Evolutionary conservation across 2,329 filamentous ascomycete genomes (phyloP).

Genomic region (Fusarium sp.): DNA sequence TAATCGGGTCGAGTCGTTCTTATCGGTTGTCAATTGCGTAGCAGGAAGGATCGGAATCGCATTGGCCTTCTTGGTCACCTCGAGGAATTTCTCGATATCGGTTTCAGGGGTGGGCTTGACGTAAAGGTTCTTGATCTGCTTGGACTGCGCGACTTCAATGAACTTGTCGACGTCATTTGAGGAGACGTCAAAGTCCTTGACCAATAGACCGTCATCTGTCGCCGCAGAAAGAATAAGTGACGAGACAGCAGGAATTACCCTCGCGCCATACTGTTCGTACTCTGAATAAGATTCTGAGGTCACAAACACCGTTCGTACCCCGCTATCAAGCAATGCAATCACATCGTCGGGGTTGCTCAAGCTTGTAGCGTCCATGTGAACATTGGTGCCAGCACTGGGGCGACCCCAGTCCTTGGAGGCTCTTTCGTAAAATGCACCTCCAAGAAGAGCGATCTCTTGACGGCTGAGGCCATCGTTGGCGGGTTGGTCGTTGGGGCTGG

Average conservation of each 20-base stretch:
- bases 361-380: conserved; percentile 81
- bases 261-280: conserved; percentile 66
- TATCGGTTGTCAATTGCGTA: conserved; percentile 74
- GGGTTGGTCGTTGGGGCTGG: conserved; percentile 61
- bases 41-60: conserved; percentile 82
- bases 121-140: conserved; percentile 62
- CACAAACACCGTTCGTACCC: conserved; percentile 87
- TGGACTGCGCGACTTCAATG: conserved; percentile 58
- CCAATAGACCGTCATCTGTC: conserved; percentile 63
- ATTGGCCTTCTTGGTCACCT: conserved; percentile 61
- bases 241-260: conserved; percentile 65
- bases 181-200: conserved; percentile 64
- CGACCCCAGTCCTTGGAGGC: conserved; percentile 61
- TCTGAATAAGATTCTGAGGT: conserved; percentile 73
- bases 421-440: conserved; percentile 68
- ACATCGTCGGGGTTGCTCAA: conserved; percentile 79
- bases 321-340: conserved; percentile 83
- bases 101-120: conserved; percentile 62
- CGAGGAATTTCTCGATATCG: conserved; percentile 60
- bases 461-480: conserved; percentile 65
- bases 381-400: conserved; percentile 65
- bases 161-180: conserved; percentile 57
- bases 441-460: conserved; percentile 69
- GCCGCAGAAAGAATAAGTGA: conserved; percentile 59
- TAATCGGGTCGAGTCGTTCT: conserved; percentile 66